Evolutionary conservation across 108 stramenopile genomes (phyloP).

Genomic region (Schizochytrium sp.): DNA sequence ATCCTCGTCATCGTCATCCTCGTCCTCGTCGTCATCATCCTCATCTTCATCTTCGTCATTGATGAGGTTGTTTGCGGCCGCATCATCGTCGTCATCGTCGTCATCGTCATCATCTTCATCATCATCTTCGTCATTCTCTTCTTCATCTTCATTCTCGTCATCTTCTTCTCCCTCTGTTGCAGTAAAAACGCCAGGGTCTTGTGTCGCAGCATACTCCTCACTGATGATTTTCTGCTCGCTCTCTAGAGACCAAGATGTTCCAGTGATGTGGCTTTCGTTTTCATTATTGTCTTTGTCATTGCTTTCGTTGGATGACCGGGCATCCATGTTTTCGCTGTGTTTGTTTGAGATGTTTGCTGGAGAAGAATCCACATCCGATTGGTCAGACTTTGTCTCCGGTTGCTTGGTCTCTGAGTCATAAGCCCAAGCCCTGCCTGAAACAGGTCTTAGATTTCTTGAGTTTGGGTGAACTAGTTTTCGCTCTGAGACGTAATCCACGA

Average conservation of each 20-base stretch:
- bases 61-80: neutral
- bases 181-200: neutral
- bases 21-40: neutral
- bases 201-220: neutral
- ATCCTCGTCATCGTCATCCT: neutral
- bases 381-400: neutral
- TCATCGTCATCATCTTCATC: conserved; percentile 51
- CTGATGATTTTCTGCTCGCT: neutral
- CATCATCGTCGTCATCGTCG: conserved; percentile 33
- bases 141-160: conserved; percentile 7
- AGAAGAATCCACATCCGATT: neutral
- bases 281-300: neutral
- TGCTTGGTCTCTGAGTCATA: neutral
- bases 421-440: conserved; percentile 17
- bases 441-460: neutral
- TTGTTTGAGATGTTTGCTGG: neutral
- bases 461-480: neutral
- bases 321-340: neutral
- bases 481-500: neutral
- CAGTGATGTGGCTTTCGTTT: neutral
- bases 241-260: neutral
- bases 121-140: neutral
- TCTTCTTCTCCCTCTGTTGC: conserved; percentile 10
- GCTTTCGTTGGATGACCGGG: neutral
- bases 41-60: conserved; percentile 8